Conservation (phyloP, 495 filamentous ascomycete species). For the Elasticomyces elasticus region DNA sequence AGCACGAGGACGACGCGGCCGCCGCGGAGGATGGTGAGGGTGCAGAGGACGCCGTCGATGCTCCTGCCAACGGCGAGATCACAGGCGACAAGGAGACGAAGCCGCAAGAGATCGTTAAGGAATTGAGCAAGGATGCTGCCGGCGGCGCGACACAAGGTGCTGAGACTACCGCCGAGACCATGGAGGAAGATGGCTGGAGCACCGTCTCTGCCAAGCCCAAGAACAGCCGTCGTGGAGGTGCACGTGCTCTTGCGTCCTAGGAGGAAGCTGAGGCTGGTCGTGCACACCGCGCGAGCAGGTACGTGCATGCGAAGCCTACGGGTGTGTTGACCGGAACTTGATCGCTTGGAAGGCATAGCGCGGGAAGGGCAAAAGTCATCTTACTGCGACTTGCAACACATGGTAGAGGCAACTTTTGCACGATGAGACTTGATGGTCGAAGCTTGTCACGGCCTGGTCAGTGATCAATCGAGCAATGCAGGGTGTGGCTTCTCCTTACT, state of each 20-base stretch:
- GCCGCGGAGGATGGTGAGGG: conserved; percentile 16
- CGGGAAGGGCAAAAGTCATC: background rate
- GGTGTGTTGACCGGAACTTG: background rate
- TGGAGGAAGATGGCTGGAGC: conserved; percentile 25
- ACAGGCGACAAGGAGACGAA: conserved; percentile 33
- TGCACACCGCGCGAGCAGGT: background rate
- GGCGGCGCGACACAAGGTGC: conserved; percentile 4
- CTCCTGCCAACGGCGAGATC: conserved; percentile 30
- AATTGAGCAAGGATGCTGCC: conserved; percentile 10
- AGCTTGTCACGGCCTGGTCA: background rate
- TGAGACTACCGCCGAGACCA: conserved; percentile 19
- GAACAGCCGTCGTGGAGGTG: conserved; percentile 18
- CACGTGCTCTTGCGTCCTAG: conserved; percentile 23
- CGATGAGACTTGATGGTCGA: background rate
- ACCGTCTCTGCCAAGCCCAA: conserved; percentile 23
- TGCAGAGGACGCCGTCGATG: conserved; percentile 22
- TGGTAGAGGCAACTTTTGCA: background rate
- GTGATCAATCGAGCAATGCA: background rate
- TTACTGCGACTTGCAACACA: background rate
- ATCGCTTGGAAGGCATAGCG: background rate
- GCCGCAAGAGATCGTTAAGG: conserved; percentile 29
- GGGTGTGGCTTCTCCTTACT: background rate
- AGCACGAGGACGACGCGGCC: conserved; percentile 23
- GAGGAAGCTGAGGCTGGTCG: background rate
- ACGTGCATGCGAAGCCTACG: background rate